Conservation (phyloP, 202 grass and related monocot genomes). For the Bolboschoenoplectus hybrid region DNA sequence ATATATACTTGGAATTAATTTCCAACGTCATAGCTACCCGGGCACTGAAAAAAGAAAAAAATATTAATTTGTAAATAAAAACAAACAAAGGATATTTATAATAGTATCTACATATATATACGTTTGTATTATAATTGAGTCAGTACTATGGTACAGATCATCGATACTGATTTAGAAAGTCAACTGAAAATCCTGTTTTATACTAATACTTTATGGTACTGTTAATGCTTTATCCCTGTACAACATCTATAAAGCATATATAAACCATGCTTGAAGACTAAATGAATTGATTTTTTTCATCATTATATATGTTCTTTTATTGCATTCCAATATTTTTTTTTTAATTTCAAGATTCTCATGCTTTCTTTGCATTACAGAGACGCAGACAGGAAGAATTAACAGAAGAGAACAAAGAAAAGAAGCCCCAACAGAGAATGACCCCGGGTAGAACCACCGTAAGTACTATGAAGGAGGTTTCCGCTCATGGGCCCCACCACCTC, state of each 20-base stretch:
- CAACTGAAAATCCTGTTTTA: slow-evolving; percentile 5
- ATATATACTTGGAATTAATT: neutral
- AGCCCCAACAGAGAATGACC: slow-evolving; percentile 10
- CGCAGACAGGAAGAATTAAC: slow-evolving; percentile 13
- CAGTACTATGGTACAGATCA: neutral
- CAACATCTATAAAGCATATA: neutral
- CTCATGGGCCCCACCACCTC: neutral
- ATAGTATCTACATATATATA: neutral
- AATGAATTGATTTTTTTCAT: neutral
- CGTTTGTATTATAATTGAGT: neutral
- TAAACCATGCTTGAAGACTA: neutral
- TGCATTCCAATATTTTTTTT: neutral
- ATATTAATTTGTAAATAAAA: neutral
- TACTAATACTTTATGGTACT: slow-evolving; percentile 11
- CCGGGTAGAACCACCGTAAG: neutral
- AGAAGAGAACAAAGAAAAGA: slow-evolving; percentile 21
- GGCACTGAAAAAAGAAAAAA: neutral
- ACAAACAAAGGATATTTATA: neutral
- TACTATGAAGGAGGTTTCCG: neutral
- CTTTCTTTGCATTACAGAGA: slow-evolving; percentile 20
- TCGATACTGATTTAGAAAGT: slow-evolving; percentile 2
- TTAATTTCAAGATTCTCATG: neutral
- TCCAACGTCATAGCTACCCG: neutral
- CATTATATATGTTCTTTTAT: neutral
- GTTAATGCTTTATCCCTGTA: neutral